These are phyloP conservation scores for Mycena alexandri DNA, from an alignment of 768 basidiomycete species.

Conservation along the genomic window DNA sequence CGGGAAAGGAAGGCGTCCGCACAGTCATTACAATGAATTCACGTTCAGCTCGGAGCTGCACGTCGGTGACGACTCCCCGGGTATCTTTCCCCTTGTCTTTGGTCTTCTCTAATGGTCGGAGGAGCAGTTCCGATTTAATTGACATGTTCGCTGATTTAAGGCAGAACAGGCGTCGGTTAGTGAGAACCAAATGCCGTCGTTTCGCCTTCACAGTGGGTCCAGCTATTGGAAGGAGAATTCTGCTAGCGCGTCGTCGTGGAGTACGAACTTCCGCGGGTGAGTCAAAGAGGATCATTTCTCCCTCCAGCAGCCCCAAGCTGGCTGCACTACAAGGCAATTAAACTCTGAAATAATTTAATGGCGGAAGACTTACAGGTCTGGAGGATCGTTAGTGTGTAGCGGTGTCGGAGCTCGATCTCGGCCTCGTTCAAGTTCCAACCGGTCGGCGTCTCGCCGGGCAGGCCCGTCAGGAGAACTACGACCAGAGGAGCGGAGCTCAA, in stretches of 20 bases:
- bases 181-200: slow-evolving; percentile 67
- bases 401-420: slow-evolving; percentile 68
- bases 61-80: slow-evolving; percentile 58
- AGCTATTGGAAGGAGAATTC: slow-evolving; percentile 61
- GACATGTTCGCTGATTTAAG: slow-evolving; percentile 60
- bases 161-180: slow-evolving; percentile 68
- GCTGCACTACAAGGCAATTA: slow-evolving; percentile 44
- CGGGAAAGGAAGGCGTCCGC: slow-evolving; percentile 38
- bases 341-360: not conserved
- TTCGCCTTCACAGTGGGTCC: slow-evolving; percentile 64
- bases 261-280: slow-evolving; percentile 67
- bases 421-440: slow-evolving; percentile 57
- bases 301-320: slow-evolving; percentile 53
- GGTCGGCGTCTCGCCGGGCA: slow-evolving; percentile 22
- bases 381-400: slow-evolving; percentile 59
- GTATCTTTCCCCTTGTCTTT: slow-evolving; percentile 63
- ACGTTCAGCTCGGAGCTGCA: slow-evolving; percentile 66
- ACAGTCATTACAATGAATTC: slow-evolving; percentile 76
- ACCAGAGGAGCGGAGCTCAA: slow-evolving; percentile 27
- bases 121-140: slow-evolving; percentile 66
- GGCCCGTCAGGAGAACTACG: slow-evolving; percentile 35
- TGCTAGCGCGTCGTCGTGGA: slow-evolving; percentile 69
- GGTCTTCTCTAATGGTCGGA: slow-evolving; percentile 53
- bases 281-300: slow-evolving; percentile 64
- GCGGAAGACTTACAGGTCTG: slow-evolving; percentile 58